A percentile compares a stretch with the other conserved stretches of the same genome.
Evolutionary conservation across 179 eudicot genomes (phyloP).

Genomic region (Amaranthus tricolor): DNA sequence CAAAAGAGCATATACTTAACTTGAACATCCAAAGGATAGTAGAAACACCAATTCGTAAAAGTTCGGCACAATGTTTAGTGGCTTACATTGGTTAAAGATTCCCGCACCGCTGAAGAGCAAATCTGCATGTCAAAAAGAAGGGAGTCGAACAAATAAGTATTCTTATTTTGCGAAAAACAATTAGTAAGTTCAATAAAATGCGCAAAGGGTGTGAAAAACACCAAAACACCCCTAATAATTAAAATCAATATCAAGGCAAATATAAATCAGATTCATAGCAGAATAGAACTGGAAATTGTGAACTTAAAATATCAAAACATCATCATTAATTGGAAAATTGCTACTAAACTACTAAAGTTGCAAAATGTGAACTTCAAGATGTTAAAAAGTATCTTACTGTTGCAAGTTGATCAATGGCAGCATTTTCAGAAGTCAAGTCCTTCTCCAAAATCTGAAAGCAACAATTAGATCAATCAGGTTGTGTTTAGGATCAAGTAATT

Average conservation of each 20-base stretch:
- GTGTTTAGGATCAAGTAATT: background rate
- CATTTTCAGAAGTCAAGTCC: slow-evolving; percentile 42
- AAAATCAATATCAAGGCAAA: background rate
- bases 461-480: slow-evolving; percentile 3
- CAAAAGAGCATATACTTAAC: slow-evolving; percentile 18
- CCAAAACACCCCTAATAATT: background rate
- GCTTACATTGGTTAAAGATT: slow-evolving; percentile 84
- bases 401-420: slow-evolving; percentile 60
- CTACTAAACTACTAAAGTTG: background rate
- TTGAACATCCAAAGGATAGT: slow-evolving; percentile 10
- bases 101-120: slow-evolving; percentile 75
- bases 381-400: slow-evolving; percentile 38
- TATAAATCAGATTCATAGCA: background rate
- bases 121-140: slow-evolving; percentile 48
- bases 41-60: slow-evolving; percentile 23
- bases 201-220: background rate
- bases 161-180: background rate
- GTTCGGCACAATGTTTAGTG: slow-evolving; percentile 17
- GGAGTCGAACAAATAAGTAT: background rate
- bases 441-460: slow-evolving; percentile 70
- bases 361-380: slow-evolving; percentile 1
- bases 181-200: background rate
- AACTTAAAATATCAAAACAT: background rate
- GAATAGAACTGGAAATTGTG: background rate
- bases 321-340: background rate